Evolutionary conservation across 2,329 filamentous ascomycete genomes (phyloP).

Genomic region (Ophiostoma montium): DNA sequence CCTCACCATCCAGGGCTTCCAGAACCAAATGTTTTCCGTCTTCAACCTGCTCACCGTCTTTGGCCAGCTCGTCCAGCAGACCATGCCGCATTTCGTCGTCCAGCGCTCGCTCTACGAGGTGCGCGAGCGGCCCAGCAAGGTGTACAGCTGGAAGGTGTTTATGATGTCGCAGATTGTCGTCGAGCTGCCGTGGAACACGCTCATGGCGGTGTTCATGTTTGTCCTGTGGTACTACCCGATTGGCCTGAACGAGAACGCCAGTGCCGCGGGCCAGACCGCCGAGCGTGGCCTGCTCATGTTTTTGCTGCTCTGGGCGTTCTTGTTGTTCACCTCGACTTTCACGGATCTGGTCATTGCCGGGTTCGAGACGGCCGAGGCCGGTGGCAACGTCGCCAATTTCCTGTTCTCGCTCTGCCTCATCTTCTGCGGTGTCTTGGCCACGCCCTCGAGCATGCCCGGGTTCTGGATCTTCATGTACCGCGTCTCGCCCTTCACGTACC

Average conservation of each 20-base stretch:
- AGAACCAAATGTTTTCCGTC: constrained; percentile 76
- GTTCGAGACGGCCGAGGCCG: constrained; percentile 54
- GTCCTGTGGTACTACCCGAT: constrained; percentile 76
- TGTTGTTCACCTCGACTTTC: constrained; percentile 60
- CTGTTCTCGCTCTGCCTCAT: constrained; percentile 43
- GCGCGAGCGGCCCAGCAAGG: constrained; percentile 70
- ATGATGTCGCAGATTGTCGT: constrained; percentile 73
- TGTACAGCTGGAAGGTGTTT: constrained; percentile 76
- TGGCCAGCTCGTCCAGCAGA: constrained; percentile 62
- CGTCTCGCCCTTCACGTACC: constrained; percentile 69
- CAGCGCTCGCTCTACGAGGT: constrained; percentile 74
- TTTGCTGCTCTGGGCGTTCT: constrained; percentile 63
- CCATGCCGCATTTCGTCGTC: constrained; percentile 75
- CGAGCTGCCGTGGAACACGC: constrained; percentile 76
- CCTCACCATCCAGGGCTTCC: constrained; percentile 60
- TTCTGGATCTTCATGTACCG: constrained; percentile 82
- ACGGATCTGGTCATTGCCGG: constrained; percentile 60
- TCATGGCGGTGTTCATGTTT: constrained; percentile 49
- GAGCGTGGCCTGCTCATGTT: constrained; percentile 70
- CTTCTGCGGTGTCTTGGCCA: constrained; percentile 49
- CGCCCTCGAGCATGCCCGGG: constrained; percentile 41
- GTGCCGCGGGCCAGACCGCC: constrained; percentile 41
- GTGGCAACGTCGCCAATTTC: constrained; percentile 46
- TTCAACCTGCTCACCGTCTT: constrained; percentile 78
- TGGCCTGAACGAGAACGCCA: constrained; percentile 58